Evolutionary conservation across 495 filamentous ascomycete genomes (phyloP).

Genomic region (Penicillium mononematosum): DNA sequence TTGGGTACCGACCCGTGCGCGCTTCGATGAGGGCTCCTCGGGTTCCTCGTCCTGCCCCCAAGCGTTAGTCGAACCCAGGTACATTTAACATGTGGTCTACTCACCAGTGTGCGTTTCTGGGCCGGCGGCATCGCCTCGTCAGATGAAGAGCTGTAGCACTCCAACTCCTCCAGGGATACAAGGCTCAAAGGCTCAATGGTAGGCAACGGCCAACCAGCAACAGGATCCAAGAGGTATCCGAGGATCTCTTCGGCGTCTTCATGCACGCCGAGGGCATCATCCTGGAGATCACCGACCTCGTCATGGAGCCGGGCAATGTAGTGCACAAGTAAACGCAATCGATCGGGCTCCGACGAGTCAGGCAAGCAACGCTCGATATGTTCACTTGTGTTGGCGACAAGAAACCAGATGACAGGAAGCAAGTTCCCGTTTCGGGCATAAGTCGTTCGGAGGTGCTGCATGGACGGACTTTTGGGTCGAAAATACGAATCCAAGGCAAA

Average conservation of each 20-base stretch:
- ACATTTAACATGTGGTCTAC: slow-evolving; percentile 10
- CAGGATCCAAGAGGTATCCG: slow-evolving; percentile 36
- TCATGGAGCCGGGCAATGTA: slow-evolving; percentile 41
- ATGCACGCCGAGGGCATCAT: slow-evolving; percentile 44
- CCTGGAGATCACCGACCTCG: slow-evolving; percentile 48
- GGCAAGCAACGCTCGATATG: slow-evolving; percentile 56
- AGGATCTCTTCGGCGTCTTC: slow-evolving; percentile 49
- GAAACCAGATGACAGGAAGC: slow-evolving; percentile 51
- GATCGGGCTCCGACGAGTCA: slow-evolving; percentile 36
- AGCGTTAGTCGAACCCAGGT: slow-evolving; percentile 10
- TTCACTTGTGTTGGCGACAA: slow-evolving; percentile 55
- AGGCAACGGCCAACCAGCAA: slow-evolving; percentile 44
- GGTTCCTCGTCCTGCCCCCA: slow-evolving; percentile 30
- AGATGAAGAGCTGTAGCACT: slow-evolving; percentile 21
- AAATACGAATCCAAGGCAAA: slow-evolving; percentile 54
- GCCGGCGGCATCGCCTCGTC: slow-evolving; percentile 15
- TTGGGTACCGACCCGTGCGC: slow-evolving; percentile 32
- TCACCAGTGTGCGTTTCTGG: slow-evolving; percentile 42
- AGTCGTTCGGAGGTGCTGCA: slow-evolving; percentile 45
- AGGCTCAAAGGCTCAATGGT: slow-evolving; percentile 41
- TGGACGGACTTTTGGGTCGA: slow-evolving; percentile 37
- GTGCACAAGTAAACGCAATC: slow-evolving; percentile 41
- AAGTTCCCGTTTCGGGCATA: slow-evolving; percentile 41
- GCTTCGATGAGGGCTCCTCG: slow-evolving; percentile 32
- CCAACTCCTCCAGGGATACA: slow-evolving; percentile 26